A percentile compares a stretch with the other conserved stretches of the same genome.
Conservation (phyloP, 768 basidiomycete genomes). For the Boletus patriciae region DNA sequence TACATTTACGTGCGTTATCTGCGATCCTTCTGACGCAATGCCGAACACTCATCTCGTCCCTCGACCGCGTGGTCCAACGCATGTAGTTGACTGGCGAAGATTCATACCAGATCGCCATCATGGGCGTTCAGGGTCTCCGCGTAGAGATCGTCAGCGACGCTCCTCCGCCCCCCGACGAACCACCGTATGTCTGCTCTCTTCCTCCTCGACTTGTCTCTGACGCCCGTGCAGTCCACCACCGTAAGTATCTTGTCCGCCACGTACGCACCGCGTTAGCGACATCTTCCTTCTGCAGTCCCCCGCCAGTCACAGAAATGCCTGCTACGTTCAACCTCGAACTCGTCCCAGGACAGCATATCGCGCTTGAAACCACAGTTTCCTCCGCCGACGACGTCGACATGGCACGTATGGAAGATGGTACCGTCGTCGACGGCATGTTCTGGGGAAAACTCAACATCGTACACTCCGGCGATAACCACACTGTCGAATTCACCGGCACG, state of each 20-base stretch:
- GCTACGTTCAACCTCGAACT: constrained; percentile 84
- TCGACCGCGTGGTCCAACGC: constrained; percentile 23
- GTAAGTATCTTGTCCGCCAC: constrained; percentile 37
- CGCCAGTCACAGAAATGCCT: constrained; percentile 84
- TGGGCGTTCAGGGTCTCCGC: constrained; percentile 77
- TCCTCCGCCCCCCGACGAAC: constrained; percentile 81
- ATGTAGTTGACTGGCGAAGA: constrained; percentile 77
- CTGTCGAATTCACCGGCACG: constrained; percentile 81
- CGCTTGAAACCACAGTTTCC: constrained; percentile 73
- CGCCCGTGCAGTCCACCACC: constrained; percentile 44
- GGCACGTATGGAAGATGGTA: constrained; percentile 90
- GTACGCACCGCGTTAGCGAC: constrained; percentile 8
- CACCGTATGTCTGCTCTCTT: constrained; percentile 52
- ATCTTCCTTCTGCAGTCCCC: constrained; percentile 37
- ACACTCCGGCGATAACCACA: constrained; percentile 73
- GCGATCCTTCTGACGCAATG: constrained; percentile 13
- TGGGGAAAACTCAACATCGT: constrained; percentile 87
- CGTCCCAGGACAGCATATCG: constrained; percentile 73
- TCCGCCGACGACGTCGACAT: constrained; percentile 85
- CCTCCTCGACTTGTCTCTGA: constrained; percentile 8
- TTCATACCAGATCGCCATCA: constrained; percentile 85
- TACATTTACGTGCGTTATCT: constrained; percentile 71
- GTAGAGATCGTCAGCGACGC: constrained; percentile 86
- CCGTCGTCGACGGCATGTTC: constrained; percentile 79
- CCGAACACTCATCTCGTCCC: constrained; percentile 8